Evolutionary conservation across 257 asterid genomes (phyloP), one percentile per base, ranked within the genome.

Genomic region (Galeopsis tetrahit): DNA sequence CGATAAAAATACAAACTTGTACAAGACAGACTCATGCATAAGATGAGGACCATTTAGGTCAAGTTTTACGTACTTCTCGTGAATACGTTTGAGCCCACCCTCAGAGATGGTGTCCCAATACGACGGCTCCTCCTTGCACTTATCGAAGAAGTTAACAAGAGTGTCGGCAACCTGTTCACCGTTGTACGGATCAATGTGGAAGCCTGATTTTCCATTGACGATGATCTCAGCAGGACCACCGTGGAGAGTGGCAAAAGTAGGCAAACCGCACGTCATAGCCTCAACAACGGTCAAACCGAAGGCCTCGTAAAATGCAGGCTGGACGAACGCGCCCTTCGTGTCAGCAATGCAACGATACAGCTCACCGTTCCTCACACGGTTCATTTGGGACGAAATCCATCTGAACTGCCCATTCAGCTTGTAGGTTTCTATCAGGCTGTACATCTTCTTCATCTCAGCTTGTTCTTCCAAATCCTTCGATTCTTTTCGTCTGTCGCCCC

Each of bases 371-470:
- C 98, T 85, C 31, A 90, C 94, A 0, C 98, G 89, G 92, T 95
- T 92, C 98, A 92, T 95, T 78, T 95, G 99, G 34, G 99, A 92
- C 33, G 99, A 92, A 71, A 95, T 95, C 99, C 98, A 95, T 75
- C 97, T 71, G 88, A 95, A 92, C 14, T 92, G 97, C 32, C 98
- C 98, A 0, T 92, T 87, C 43, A 95, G 79, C 1, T 86, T 80
- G 82, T 90, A 81, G 28, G 87, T 81, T 55, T 92, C 90, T 2
- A 95, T 95, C 5, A 95, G 90, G 44, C 64, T 82, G 42, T 95
- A 86, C 99, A 92, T 95, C 79, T 90, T 95, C 76, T 92, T 90
- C 98, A 90, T 88, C 86, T 95, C 96, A 5, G 88, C 94, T 46
- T 92, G 96, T 79, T 95, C 99, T 81, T 95, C 99, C 89, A 90